A percentile compares a stretch with the other conserved stretches of the same genome.
phyloP scores from a whole-genome alignment of 495 filamentous ascomycete genomes.

The Aspergillus carlsbadensis region DNA sequence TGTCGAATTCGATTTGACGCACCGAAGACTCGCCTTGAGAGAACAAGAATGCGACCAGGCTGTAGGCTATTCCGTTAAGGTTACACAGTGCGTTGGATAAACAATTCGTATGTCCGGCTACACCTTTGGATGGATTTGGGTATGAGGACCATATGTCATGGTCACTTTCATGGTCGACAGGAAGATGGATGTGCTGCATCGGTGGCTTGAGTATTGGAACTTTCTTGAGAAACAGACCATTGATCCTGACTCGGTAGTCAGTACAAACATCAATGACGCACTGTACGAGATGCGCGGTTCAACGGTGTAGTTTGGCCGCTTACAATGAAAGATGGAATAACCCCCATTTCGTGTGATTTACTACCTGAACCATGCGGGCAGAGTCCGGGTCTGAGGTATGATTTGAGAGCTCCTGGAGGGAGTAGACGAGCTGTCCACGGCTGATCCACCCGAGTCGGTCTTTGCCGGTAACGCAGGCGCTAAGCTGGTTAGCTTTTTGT shows the following conservation, averaged over 20 bases:
- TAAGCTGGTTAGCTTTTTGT: slow-evolving; percentile 7
- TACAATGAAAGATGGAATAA: slow-evolving; percentile 36
- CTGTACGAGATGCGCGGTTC: background rate
- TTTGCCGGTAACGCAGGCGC: slow-evolving; percentile 32
- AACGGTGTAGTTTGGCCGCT: slow-evolving; percentile 2
- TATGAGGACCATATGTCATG: slow-evolving; percentile 30
- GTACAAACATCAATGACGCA: background rate
- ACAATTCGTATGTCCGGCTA: slow-evolving; percentile 25
- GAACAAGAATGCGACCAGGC: slow-evolving; percentile 22
- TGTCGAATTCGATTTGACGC: slow-evolving; percentile 14
- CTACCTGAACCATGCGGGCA: slow-evolving; percentile 8
- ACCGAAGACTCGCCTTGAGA: slow-evolving; percentile 4
- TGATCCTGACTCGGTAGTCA: slow-evolving; percentile 22
- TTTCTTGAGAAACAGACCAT: slow-evolving; percentile 25
- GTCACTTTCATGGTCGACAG: slow-evolving; percentile 15
- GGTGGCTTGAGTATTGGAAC: slow-evolving; percentile 16
- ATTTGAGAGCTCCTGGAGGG: slow-evolving; percentile 22
- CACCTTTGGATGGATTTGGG: slow-evolving; percentile 18
- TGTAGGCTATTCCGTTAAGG: slow-evolving; percentile 25
- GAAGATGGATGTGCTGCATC: background rate
- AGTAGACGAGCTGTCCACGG: slow-evolving; percentile 26
- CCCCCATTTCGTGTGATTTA: slow-evolving; percentile 32
- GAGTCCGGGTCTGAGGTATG: slow-evolving; percentile 16
- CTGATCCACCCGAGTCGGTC: slow-evolving; percentile 35
- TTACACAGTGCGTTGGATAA: slow-evolving; percentile 26